Evolutionary conservation across 2,329 filamentous ascomycete species (phyloP), one percentile per base, ranked within the genome.

Genomic region (Aureobasidium sp.): DNA sequence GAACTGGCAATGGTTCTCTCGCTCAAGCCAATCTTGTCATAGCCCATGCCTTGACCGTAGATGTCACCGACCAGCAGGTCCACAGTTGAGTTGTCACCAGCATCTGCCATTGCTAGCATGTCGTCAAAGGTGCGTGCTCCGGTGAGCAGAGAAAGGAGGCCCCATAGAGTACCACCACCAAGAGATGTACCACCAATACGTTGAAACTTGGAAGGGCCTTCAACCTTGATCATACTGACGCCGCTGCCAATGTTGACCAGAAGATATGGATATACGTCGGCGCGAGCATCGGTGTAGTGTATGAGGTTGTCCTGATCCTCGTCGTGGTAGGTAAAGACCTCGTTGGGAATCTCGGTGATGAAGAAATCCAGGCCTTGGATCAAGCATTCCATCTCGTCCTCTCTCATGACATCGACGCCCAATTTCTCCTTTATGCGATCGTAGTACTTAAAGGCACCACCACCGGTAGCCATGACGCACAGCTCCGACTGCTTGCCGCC

Each of bases 31-130:
- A 98, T 97, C 71, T 96, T 96, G 67, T 83, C 85, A 65, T 98
- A 98, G 61, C 94, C 91, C 58, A 87, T 87, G 53, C 93, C 93
- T 69, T 97, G 96, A 55, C 93, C 93, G 70, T 98, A 98, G 48
- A 98, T 98, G 68, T 98, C 93, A 17, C 93, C 93, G 0, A 98
- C 93, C 16, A 98, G 77, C 84, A 98, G 90, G 66, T 98, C 93
- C 8, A 98, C 93, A 24, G 86, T 85, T 32, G 85, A 79, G 64
- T 98, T 98, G 71, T 98, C 93, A 22, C 93, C 93, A 29, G 82
- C 78, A 59, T 93, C 93, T 1, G 93, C 90, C 74, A 94, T 85
- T 52, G 85, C 84, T 30, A 98, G 78, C 93, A 98, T 98, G 62
- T 95, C 90, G 68, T 97, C 93, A 66, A 98, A 98, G n/a, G 84